Conservation (phyloP, 1,284 basidiomycete genomes). For the Phenoliferia sp. region DNA sequence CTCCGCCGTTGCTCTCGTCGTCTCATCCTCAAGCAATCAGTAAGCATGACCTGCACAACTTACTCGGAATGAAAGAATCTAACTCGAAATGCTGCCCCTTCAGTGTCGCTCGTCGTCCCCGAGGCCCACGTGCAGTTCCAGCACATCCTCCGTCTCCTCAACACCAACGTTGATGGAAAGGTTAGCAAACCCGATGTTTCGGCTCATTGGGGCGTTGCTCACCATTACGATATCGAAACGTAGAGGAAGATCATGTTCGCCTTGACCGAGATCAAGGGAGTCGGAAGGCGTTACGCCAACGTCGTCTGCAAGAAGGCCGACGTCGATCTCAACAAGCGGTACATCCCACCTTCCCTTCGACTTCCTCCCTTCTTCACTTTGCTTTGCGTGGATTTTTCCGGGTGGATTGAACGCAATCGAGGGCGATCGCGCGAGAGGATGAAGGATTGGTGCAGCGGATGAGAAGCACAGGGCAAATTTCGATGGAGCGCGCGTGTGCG, state of each 20-base stretch:
- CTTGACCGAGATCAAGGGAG: constrained; percentile 99
- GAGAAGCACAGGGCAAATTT: background rate
- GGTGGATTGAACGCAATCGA: background rate
- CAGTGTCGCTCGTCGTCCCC: constrained; percentile 66
- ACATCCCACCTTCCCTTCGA: no score
- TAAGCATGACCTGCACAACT: background rate
- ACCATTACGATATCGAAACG: background rate
- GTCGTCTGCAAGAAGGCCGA: constrained; percentile 99
- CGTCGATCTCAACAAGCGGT: constrained; percentile 98
- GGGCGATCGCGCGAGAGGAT: background rate
- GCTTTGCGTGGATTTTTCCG: no score
- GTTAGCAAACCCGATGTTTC: constrained; percentile 59
- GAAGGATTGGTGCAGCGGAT: background rate
- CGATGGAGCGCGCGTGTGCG: background rate
- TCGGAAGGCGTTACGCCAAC: constrained; percentile 97
- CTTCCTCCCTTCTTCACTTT: constrained; percentile 39
- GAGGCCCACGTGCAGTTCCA: constrained; percentile 78
- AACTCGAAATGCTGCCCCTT: background rate
- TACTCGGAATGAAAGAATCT: background rate
- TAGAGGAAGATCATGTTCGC: constrained; percentile 64
- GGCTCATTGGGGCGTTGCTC: constrained; percentile 48
- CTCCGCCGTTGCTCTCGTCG: background rate
- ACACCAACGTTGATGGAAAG: constrained; percentile 99
- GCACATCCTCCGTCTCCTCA: constrained; percentile 97
- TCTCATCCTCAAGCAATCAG: background rate